Base-by-base conservation (phyloP, 2,329 filamentous ascomycete genomes). In the Coniochaeta sp. region DNA sequence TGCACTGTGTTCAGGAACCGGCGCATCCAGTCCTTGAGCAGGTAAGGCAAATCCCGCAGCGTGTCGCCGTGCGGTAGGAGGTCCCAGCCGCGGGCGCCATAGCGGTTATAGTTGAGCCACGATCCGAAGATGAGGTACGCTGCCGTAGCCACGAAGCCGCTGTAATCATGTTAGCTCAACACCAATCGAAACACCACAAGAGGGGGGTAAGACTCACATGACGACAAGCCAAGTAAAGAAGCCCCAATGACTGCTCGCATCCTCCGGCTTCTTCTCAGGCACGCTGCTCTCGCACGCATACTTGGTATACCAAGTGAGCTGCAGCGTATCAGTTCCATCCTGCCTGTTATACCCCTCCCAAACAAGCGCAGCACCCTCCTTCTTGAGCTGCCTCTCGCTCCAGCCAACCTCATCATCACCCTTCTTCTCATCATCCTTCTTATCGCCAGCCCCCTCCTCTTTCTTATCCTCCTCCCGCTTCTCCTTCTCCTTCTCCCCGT, bases 81-180 rank as follows among this genome's bases (percentile, higher is more conserved):
- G 63, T 97, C 94, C 91, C 91, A 97, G 52, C 94, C 94, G 42
- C 92, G 81, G 50, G 92, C 91, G 47, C 92, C 92, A 69, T 96
- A 96, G 56, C 91, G 88, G 74, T 91, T 96, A 78, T 97, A 97
- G 76, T 97, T 97, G 67, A 97, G 84, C 94, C 94, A 99, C 18
- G 91, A 95, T 57, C 92, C 91, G 65, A 97, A 97, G 67, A 97
- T 96, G 58, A 99, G 85, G 72, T 97, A 99, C 22, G 91, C 75
- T 2, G 94, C 90, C 35, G 84, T 86, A 45, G 82, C 82, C 56
- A 97, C 78, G 79, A 99, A 99, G 54, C 86, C 72, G 60, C 91
- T 96, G 58, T n/a, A 14, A 5, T 20, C 26, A 18, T 32, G 49
- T 60, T 53, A 60, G 57, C n/a, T n/a, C n/a, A n/a, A n/a, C n/a